Conservation (phyloP, 164 flowering plant species). For the Macadamia integrifolia region DNA sequence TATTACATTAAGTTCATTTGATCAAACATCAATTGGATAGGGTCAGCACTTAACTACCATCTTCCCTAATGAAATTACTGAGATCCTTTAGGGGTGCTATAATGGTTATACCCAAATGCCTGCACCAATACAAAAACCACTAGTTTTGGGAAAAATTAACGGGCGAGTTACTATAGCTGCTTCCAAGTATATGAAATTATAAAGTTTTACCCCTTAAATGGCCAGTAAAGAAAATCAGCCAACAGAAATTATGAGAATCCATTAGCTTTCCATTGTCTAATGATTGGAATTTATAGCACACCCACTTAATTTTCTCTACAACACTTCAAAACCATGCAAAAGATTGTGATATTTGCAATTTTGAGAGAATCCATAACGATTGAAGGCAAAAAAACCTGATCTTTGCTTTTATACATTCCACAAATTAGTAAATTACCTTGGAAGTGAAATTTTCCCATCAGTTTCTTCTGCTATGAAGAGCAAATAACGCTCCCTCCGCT, state of each 20-base stretch:
- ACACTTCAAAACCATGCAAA: not conserved
- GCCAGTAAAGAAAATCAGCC: too few relatives aligned
- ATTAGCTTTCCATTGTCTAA: too few relatives aligned
- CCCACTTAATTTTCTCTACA: not conserved
- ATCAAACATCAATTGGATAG: too few relatives aligned
- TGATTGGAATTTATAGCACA: not conserved
- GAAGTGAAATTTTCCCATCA: constrained; percentile 16
- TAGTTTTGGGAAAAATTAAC: too few relatives aligned
- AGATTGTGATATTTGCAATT: not conserved
- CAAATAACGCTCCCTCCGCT: constrained; percentile 49
- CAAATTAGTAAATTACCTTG: constrained; percentile 39
- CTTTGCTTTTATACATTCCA: constrained; percentile 9
- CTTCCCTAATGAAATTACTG: too few relatives aligned
- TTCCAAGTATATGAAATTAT: not conserved
- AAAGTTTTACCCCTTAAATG: not conserved
- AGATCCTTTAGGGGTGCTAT: too few relatives aligned
- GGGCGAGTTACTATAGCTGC: too few relatives aligned
- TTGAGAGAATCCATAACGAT: not conserved
- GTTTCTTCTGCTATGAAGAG: constrained; percentile 58
- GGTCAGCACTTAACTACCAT: too few relatives aligned
- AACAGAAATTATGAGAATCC: too few relatives aligned
- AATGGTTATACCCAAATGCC: too few relatives aligned
- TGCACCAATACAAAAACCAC: too few relatives aligned
- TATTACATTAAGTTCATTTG: too few relatives aligned
- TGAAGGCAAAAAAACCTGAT: constrained; percentile 7